Percentiles rank a stretch among this genome's conserved stretches.
Evolutionary conservation across 2,329 filamentous ascomycete genomes (phyloP).

Genomic region (Aureobasidium sp.): DNA sequence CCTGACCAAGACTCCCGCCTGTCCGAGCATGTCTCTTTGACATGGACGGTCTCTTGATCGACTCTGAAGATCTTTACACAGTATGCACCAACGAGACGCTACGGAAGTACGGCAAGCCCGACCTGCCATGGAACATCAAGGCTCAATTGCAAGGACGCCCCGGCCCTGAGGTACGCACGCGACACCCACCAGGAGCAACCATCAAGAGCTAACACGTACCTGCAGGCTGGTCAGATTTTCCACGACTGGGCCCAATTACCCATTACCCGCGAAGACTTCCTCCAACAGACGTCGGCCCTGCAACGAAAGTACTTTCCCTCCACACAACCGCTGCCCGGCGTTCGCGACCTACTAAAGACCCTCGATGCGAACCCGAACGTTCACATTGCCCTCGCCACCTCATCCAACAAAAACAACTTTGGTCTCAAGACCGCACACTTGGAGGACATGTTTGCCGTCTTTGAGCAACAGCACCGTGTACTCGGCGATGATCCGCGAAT

Average conservation of each 20-base stretch:
- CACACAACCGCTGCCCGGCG: constrained; percentile 72
- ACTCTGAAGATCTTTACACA: constrained; percentile 89
- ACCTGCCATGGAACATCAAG: constrained; percentile 90
- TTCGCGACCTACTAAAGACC: constrained; percentile 58
- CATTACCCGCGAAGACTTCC: constrained; percentile 63
- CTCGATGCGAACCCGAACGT: constrained; percentile 54
- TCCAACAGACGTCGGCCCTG: constrained; percentile 51
- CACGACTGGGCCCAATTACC: constrained; percentile 81
- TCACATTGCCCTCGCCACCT: constrained; percentile 82
- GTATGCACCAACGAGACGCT: constrained; percentile 76
- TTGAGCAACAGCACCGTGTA: constrained; percentile 64
- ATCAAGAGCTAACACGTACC: neutral
- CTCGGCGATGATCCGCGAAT: constrained; percentile 82
- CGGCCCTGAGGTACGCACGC: constrained; percentile 41
- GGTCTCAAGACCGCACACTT: constrained; percentile 63
- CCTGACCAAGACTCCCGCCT: constrained; percentile 58
- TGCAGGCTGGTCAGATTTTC: constrained; percentile 55
- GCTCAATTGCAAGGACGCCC: constrained; percentile 72
- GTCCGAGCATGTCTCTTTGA: constrained; percentile 93
- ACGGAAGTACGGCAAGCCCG: constrained; percentile 62
- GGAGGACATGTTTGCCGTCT: constrained; percentile 47
- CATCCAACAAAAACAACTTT: constrained; percentile 65
- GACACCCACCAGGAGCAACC: neutral
- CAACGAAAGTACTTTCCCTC: constrained; percentile 67
- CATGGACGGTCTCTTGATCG: constrained; percentile 94